These are phyloP conservation scores for Kodamaea sp. DNA, from an alignment of 1,139 yeast genomes.

Conservation along the genomic window DNA sequence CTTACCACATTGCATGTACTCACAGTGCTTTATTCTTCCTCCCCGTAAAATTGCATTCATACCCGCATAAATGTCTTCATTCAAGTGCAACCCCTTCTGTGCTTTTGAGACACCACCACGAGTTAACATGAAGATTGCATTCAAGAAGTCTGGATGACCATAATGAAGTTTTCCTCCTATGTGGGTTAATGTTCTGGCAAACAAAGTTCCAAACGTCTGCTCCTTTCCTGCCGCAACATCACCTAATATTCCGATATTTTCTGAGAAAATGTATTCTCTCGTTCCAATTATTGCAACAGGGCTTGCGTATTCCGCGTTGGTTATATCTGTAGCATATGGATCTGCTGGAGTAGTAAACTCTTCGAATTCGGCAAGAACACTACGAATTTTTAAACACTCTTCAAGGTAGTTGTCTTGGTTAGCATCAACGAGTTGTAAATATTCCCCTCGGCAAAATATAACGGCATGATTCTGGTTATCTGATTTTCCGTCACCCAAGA, in stretches of 20 bases:
- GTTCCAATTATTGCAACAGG: constrained; percentile 60
- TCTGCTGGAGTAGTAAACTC: constrained; percentile 36
- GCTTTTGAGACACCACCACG: constrained; percentile 60
- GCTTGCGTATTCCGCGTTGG: constrained; percentile 23
- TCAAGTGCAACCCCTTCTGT: constrained; percentile 54
- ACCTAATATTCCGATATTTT: constrained; percentile 54
- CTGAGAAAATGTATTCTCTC: constrained; percentile 56
- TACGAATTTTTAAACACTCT: constrained; percentile 56
- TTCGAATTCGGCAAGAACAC: constrained; percentile 52
- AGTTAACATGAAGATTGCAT: constrained; percentile 52
- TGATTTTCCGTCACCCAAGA: constrained; percentile 58
- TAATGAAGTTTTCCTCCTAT: constrained; percentile 58
- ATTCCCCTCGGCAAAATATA: constrained; percentile 54
- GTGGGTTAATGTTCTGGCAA: constrained; percentile 56
- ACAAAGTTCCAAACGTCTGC: constrained; percentile 57
- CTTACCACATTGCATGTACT: constrained; percentile 58
- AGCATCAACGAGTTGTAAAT: constrained; percentile 55
- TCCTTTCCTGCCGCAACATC: constrained; percentile 62
- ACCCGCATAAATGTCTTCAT: constrained; percentile 60
- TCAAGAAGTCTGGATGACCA: constrained; percentile 59
- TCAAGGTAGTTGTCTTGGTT: constrained; percentile 59
- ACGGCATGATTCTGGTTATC: constrained; percentile 57
- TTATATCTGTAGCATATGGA: constrained; percentile 32
- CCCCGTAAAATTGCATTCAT: constrained; percentile 54
- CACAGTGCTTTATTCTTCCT: constrained; percentile 58